Conservation (phyloP, 495 filamentous ascomycete genomes). For the Astrothelium macrocarpum region DNA sequence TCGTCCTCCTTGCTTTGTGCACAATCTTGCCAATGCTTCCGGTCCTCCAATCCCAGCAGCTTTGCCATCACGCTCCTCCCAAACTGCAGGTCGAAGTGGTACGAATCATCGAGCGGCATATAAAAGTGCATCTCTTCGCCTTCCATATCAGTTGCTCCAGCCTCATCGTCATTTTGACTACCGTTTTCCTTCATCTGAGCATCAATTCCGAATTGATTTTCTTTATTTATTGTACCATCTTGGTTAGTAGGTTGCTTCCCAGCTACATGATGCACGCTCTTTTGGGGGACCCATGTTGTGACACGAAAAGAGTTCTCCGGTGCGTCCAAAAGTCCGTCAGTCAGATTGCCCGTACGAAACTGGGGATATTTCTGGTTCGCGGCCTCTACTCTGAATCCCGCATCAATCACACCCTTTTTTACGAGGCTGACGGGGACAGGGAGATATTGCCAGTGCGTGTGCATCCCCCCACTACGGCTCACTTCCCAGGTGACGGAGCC, state of each 20-base stretch:
- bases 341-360: slow-evolving; percentile 30
- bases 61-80: slow-evolving; percentile 78
- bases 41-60: slow-evolving; percentile 62
- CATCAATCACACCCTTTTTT: slow-evolving; percentile 60
- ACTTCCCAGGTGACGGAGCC: slow-evolving; percentile 90
- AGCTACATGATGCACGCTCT: no score
- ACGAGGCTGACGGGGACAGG: slow-evolving; percentile 61
- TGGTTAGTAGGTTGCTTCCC: not conserved
- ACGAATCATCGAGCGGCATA: slow-evolving; percentile 42
- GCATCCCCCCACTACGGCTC: slow-evolving; percentile 63
- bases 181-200: not conserved
- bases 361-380: slow-evolving; percentile 63
- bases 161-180: slow-evolving; percentile 28
- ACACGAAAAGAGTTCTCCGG: slow-evolving; percentile 66
- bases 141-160: slow-evolving; percentile 12
- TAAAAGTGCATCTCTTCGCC: slow-evolving; percentile 41
- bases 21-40: slow-evolving; percentile 74
- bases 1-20: slow-evolving; percentile 69
- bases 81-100: slow-evolving; percentile 55
- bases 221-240: not conserved
- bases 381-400: slow-evolving; percentile 73
- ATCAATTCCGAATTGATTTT: not conserved
- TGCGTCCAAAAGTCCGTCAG: slow-evolving; percentile 42
- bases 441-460: slow-evolving; percentile 91
- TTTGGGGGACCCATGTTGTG: slow-evolving; percentile 57